Base-by-base conservation (phyloP, 2,329 filamentous ascomycete genomes). In the Colletotrichum tamarilloi region DNA sequence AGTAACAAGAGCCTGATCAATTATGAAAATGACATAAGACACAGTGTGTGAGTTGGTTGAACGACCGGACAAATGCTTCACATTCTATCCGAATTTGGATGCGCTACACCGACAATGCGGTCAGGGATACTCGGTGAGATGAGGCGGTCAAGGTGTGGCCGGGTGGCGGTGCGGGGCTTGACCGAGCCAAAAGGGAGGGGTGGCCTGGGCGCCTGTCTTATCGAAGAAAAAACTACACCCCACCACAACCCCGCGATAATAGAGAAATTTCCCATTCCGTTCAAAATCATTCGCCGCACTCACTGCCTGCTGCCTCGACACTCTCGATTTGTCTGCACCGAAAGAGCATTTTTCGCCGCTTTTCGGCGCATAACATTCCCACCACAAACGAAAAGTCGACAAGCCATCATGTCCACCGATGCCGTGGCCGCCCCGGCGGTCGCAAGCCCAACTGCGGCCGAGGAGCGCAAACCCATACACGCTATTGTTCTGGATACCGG, bases 401-500 rank as follows among this genome's bases (percentile, higher is more conserved):
- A 7, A 22, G 19, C n/a, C 56, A 67, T 24, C 49, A 75, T 75
- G 73, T 70, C 73, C 11, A 58, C 6, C 14, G 70, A 75, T 42
- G 35, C 71, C 6, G 22, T 35, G 28, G 42, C 69, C 24, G 66
- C 60, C 14, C 56, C 52, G 9, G 65, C 57, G 70, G 70, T 62
- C 53, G 58, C 69, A 35, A 73, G 70, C 55, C 67, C 71, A 53
- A 32, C 67, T n/a, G 55, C 46, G 22, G 56, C 49, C 19, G 67
- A 71, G 11, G 60, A 71, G 62, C 71, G 60, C 64, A 98, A 95
- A 81, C 89, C 92, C 0, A 91, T 97, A 62, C 92, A 97, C 84
- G 93, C 92, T 67, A 90, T 98, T 64, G 89, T 98, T 32, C 89
- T 99, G 76, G 97, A 99, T 81, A 93, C 97, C 3, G 96, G 95